These are phyloP conservation scores for Nakazawaea peltata DNA, from an alignment of 805 yeast genomes.

Conservation along the genomic window DNA sequence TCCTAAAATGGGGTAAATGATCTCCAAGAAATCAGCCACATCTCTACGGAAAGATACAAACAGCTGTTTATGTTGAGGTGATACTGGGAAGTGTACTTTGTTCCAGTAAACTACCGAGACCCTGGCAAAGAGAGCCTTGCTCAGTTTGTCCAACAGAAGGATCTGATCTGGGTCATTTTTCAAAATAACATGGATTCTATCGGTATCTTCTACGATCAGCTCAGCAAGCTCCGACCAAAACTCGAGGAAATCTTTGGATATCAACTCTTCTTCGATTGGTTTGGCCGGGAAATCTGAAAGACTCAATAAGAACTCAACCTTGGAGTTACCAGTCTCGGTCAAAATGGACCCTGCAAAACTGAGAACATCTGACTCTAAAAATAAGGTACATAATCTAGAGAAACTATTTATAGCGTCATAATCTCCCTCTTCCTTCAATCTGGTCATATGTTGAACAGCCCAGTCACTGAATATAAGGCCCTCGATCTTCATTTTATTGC, in stretches of 20 bases:
- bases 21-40: conserved; percentile 70
- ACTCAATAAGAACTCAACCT: conserved; percentile 40
- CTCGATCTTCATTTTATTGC: conserved; percentile 22
- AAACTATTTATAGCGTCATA: conserved; percentile 32
- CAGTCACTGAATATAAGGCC: conserved; percentile 35
- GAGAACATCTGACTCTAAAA: conserved; percentile 38
- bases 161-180: conserved; percentile 24
- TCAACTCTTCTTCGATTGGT: conserved; percentile 52
- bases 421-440: conserved; percentile 23
- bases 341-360: conserved; percentile 31
- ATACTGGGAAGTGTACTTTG: conserved; percentile 44
- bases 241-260: conserved; percentile 46
- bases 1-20: conserved; percentile 60
- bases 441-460: conserved; percentile 31
- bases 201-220: conserved; percentile 41
- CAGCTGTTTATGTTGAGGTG: conserved; percentile 35
- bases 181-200: conserved; percentile 22
- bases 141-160: conserved; percentile 21
- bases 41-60: conserved; percentile 65
- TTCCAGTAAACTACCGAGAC: conserved; percentile 62
- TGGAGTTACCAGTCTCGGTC: conserved; percentile 25
- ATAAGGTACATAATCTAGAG: conserved; percentile 35
- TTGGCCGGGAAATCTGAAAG: conserved; percentile 49
- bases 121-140: conserved; percentile 33
- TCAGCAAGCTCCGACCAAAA: conserved; percentile 70